Conservation (phyloP, 495 filamentous ascomycete genomes). For the Hyphodiscus hymeniophilus region DNA sequence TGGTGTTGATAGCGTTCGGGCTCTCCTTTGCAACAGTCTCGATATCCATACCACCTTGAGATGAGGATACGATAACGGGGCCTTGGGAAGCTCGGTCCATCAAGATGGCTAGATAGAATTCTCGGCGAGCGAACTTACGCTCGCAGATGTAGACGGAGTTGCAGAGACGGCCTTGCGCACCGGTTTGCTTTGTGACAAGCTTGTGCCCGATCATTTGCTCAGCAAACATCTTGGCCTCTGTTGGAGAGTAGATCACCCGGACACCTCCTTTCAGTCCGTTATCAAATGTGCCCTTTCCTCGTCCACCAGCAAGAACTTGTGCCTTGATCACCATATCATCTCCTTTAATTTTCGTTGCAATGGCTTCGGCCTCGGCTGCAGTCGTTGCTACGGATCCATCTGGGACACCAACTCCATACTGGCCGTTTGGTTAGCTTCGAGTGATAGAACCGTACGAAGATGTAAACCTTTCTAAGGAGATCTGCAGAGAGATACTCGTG, state of each 20-base stretch:
- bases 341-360: conserved; percentile 82
- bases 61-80: conserved; percentile 94
- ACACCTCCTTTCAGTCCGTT: conserved; percentile 99
- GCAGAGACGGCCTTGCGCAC: conserved; percentile 82
- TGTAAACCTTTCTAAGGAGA: conserved; percentile 70
- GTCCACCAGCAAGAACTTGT: conserved; percentile 93
- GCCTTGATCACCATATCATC: conserved; percentile 99
- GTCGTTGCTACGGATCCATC: conserved; percentile 76
- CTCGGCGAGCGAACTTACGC: conserved; percentile 96
- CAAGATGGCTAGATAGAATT: conserved; percentile 96
- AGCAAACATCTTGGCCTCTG: conserved; percentile 88
- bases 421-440: conserved; percentile 11
- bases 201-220: conserved; percentile 99
- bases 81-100: conserved; percentile 92
- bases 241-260: conserved; percentile 88
- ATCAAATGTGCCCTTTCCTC: conserved; percentile 95
- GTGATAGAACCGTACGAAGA: no score
- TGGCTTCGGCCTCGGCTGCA: conserved; percentile 79
- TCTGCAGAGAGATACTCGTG: conserved; percentile 95
- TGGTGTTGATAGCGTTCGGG: conserved; percentile 90
- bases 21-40: conserved; percentile 96
- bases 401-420: conserved; percentile 94
- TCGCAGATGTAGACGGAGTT: conserved; percentile 97
- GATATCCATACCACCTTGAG: conserved; percentile 98
- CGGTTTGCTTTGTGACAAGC: conserved; percentile 98